A percentile compares a stretch with the other conserved stretches of the same genome.
Conservation (phyloP, 306 rosid genomes). For the Hylodesmum podocarpum region DNA sequence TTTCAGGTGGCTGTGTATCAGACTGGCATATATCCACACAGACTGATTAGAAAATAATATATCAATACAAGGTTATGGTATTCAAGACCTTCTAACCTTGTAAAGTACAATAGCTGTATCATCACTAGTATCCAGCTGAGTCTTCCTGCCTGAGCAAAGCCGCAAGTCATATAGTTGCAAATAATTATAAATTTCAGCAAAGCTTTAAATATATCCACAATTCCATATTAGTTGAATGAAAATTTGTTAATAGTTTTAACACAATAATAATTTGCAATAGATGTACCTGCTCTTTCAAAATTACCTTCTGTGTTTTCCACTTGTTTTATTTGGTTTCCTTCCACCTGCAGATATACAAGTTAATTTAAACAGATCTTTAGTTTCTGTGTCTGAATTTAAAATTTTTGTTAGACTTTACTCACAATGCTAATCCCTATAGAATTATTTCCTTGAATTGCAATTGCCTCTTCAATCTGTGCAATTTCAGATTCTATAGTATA, state of each 20-base stretch:
- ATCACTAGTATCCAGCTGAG: slow-evolving; percentile 50
- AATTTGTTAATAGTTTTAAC: slow-evolving; percentile 15
- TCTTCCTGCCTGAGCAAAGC: slow-evolving; percentile 55
- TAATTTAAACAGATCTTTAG: slow-evolving; percentile 31
- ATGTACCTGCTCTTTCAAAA: slow-evolving; percentile 18
- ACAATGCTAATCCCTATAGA: slow-evolving; percentile 57
- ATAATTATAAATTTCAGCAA: slow-evolving; percentile 23
- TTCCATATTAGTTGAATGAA: background rate
- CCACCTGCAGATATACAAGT: slow-evolving; percentile 55
- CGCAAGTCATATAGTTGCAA: slow-evolving; percentile 23
- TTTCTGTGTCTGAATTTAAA: background rate
- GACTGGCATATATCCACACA: slow-evolving; percentile 51
- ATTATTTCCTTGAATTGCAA: slow-evolving; percentile 76
- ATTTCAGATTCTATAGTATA: slow-evolving; percentile 81
- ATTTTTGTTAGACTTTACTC: slow-evolving; percentile 33
- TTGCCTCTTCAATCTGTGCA: slow-evolving; percentile 89
- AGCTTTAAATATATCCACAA: background rate
- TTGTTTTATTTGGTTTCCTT: slow-evolving; percentile 64
- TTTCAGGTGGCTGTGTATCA: slow-evolving; percentile 49
- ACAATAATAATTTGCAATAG: slow-evolving; percentile 18
- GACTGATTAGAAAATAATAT: slow-evolving; percentile 31
- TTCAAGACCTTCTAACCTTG: slow-evolving; percentile 52
- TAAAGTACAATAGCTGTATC: slow-evolving; percentile 82
- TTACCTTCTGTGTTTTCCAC: slow-evolving; percentile 59
- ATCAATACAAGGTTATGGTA: slow-evolving; percentile 6